phyloP scores from a whole-genome alignment of 768 basidiomycete genomes.

The Leccinum boreale region DNA sequence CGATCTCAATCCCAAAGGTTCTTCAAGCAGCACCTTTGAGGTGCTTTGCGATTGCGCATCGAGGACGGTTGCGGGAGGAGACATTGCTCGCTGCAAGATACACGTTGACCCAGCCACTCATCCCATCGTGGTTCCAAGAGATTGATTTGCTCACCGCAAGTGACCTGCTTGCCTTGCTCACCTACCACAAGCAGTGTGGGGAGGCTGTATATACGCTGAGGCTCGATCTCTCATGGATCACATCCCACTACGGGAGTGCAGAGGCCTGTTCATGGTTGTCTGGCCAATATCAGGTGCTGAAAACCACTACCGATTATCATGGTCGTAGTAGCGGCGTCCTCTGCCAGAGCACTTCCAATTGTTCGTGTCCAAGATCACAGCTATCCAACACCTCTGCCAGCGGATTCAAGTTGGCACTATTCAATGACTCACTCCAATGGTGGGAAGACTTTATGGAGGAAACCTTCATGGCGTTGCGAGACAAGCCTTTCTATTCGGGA shows the following conservation, averaged over 20 bases:
- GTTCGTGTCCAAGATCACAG: background rate
- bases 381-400: background rate
- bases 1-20: constrained; percentile 18
- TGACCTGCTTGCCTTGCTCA: constrained; percentile 25
- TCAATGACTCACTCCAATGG: background rate
- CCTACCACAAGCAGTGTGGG: constrained; percentile 17
- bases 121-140: constrained; percentile 24
- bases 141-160: constrained; percentile 25
- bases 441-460: background rate
- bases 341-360: background rate
- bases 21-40: constrained; percentile 24
- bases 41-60: constrained; percentile 30
- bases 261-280: background rate
- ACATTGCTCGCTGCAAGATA: constrained; percentile 27
- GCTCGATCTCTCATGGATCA: constrained; percentile 14
- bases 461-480: background rate
- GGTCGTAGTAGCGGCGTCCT: too few relatives aligned
- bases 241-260: background rate
- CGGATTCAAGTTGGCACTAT: background rate
- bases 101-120: constrained; percentile 27
- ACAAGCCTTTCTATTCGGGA: constrained; percentile 4
- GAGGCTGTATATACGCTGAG: constrained; percentile 6
- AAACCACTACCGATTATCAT: too few relatives aligned
- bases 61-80: constrained; percentile 18
- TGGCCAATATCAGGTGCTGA: background rate